These are phyloP conservation scores for Achlya hypogyna DNA, from an alignment of 352 stramenopile genomes.

Conservation along the genomic window DNA sequence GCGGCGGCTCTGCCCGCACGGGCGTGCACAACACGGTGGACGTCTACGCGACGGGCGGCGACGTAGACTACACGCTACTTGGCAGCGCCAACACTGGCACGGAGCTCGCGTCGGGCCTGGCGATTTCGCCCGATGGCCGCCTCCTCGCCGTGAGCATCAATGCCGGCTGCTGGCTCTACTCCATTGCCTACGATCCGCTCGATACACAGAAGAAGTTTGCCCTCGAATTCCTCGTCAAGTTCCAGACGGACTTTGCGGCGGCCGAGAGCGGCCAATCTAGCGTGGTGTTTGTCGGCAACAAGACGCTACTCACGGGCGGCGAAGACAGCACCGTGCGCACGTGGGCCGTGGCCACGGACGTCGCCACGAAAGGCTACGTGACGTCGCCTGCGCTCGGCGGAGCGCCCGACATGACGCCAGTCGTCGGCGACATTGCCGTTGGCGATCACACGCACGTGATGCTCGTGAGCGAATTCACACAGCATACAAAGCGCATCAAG, in stretches of 20 bases:
- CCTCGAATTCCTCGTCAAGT: conserved; percentile 50
- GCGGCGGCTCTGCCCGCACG: conserved; percentile 70
- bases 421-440: conserved; percentile 48
- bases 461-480: conserved; percentile 62
- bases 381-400: neutral
- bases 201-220: neutral
- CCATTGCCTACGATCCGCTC: conserved; percentile 37
- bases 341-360: conserved; percentile 37
- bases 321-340: conserved; percentile 72
- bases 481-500: conserved; percentile 70
- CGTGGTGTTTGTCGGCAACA: conserved; percentile 70
- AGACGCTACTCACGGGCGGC: conserved; percentile 67
- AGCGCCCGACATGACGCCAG: conserved; percentile 23
- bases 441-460: conserved; percentile 40
- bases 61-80: conserved; percentile 1
- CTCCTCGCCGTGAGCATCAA: conserved; percentile 53
- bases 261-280: conserved; percentile 53
- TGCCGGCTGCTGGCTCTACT: conserved; percentile 65
- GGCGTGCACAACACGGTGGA: conserved; percentile 81
- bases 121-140: conserved; percentile 59
- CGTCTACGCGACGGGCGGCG: conserved; percentile 19
- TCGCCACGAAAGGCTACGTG: neutral
- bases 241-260: conserved; percentile 70
- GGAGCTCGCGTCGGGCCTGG: conserved; percentile 61
- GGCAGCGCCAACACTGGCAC: conserved; percentile 52